A percentile compares a stretch with the other conserved stretches of the same genome.
Conservation (phyloP, 345 rosid species). For the Salix suchowensis region DNA sequence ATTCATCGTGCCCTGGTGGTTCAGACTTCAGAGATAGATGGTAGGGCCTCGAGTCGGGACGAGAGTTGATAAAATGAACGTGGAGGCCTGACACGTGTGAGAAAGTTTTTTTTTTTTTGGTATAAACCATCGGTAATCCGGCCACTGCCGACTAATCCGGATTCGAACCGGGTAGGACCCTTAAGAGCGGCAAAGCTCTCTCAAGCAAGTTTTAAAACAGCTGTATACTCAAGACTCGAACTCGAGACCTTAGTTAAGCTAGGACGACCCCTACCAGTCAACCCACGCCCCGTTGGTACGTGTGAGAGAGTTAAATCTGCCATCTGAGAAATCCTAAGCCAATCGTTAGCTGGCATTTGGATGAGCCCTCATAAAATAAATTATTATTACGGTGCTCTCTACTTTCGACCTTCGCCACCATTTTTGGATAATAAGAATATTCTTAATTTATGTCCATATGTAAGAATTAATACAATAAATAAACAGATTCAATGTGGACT, state of each 20-base stretch:
- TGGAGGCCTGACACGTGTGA: background rate
- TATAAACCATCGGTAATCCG: too few species aligned
- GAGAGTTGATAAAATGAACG: background rate
- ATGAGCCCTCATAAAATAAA: background rate
- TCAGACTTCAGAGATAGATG: background rate
- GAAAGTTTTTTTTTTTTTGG: too few species aligned
- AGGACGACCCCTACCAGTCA: too few species aligned
- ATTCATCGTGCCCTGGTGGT: background rate
- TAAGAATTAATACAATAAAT: too few species aligned
- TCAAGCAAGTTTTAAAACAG: too few species aligned
- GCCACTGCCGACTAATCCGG: too few species aligned
- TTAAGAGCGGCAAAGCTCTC: too few species aligned
- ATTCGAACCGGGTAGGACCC: too few species aligned
- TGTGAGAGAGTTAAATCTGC: background rate
- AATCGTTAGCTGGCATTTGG: background rate
- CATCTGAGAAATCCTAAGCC: background rate
- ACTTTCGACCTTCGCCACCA: background rate
- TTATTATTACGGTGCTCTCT: background rate
- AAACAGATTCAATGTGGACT: background rate
- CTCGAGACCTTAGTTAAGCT: too few species aligned
- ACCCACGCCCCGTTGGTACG: too few species aligned
- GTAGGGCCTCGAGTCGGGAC: background rate
- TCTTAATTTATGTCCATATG: too few species aligned
- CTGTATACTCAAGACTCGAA: too few species aligned
- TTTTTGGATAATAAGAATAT: background rate